These are phyloP conservation scores for Friedmanniomyces simplex DNA, from an alignment of 495 filamentous ascomycete species.

Conservation along the genomic window DNA sequence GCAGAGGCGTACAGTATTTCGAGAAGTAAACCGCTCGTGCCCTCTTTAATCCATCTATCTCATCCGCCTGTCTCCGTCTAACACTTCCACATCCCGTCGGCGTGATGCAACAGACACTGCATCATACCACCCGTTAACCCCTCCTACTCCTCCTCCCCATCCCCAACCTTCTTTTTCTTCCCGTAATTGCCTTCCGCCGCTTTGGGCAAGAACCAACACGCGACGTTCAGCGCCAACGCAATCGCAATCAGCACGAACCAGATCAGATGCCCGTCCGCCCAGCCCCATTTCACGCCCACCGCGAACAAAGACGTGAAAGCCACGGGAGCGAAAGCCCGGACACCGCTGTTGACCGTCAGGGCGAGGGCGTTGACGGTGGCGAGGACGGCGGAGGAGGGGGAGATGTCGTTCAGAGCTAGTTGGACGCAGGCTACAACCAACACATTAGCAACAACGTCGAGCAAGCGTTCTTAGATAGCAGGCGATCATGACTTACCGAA, in stretches of 20 bases:
- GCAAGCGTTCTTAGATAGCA: no score
- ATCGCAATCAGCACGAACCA: slow-evolving; percentile 50
- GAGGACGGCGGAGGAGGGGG: slow-evolving; percentile 46
- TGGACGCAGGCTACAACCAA: slow-evolving; percentile 48
- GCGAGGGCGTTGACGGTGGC: slow-evolving; percentile 57
- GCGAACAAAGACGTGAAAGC: slow-evolving; percentile 53
- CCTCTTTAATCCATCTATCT: no score
- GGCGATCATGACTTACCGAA: slow-evolving; percentile 44
- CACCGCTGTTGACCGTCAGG: slow-evolving; percentile 41
- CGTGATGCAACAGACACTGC: no score
- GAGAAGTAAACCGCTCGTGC: no score
- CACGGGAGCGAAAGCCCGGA: slow-evolving; percentile 50
- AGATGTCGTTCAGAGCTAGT: slow-evolving; percentile 57
- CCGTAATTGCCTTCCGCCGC: slow-evolving; percentile 34
- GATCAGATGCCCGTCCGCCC: slow-evolving; percentile 49
- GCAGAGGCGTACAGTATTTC: no score
- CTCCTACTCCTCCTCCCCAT: neutral
- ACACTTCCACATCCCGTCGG: no score
- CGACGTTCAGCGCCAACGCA: slow-evolving; percentile 37
- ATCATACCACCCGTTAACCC: no score
- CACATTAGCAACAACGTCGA: no score
- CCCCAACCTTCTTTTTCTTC: neutral
- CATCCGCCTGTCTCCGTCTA: no score
- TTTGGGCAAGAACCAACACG: slow-evolving; percentile 39
- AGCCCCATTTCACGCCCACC: slow-evolving; percentile 44